Conservation (phyloP, 352 stramenopile genomes). For the Phytophthora meadii region DNA sequence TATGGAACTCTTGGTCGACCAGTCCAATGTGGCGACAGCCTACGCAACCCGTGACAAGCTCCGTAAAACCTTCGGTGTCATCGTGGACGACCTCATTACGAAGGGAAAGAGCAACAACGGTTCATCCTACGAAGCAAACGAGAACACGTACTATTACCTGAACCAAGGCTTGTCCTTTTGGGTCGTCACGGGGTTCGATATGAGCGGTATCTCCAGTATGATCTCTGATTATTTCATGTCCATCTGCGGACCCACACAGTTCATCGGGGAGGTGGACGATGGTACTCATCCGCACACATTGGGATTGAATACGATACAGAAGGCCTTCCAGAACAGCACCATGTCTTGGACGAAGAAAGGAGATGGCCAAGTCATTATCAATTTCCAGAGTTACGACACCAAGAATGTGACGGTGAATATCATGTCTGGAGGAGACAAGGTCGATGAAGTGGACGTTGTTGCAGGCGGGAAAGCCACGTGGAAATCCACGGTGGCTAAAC, state of each 20-base stretch:
- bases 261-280: constrained; percentile 54
- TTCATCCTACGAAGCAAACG: constrained; percentile 14
- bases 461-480: constrained; percentile 45
- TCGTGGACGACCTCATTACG: constrained; percentile 33
- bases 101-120: constrained; percentile 31
- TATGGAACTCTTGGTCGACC: constrained; percentile 33
- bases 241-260: constrained; percentile 45
- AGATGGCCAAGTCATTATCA: constrained; percentile 49
- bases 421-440: constrained; percentile 50
- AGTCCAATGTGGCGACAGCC: constrained; percentile 26
- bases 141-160: constrained; percentile 20
- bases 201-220: constrained; percentile 33
- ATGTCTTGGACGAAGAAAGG: constrained; percentile 51
- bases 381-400: constrained; percentile 52
- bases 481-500: constrained; percentile 37
- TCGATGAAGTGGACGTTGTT: constrained; percentile 49
- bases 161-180: constrained; percentile 26
- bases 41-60: constrained; percentile 33
- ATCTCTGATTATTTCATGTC: constrained; percentile 38
- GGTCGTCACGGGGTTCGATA: constrained; percentile 28
- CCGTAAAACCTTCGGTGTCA: constrained; percentile 34
- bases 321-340: constrained; percentile 47
- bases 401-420: constrained; percentile 62
- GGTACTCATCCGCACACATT: constrained; percentile 48
- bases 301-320: constrained; percentile 42